Conservation (phyloP, 1,139 yeast genomes). For the Debaryomyces nepalensis region DNA sequence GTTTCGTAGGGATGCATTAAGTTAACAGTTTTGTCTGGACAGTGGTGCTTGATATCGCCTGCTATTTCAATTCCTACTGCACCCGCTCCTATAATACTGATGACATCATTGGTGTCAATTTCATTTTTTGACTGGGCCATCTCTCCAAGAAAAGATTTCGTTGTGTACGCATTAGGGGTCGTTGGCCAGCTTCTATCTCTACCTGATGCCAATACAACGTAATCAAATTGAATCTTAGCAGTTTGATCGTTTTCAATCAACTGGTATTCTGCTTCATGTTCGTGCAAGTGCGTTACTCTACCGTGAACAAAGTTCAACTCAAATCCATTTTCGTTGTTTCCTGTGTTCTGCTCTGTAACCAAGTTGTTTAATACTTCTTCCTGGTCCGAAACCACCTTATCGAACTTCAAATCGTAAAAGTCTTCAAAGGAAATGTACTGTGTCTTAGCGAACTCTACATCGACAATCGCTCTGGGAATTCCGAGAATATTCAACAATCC, state of each 20-base stretch:
- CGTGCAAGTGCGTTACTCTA: constrained; percentile 27
- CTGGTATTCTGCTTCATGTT: constrained; percentile 22
- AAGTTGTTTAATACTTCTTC: constrained; percentile 9
- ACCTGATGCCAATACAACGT: constrained; percentile 48
- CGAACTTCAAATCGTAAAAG: constrained; percentile 29
- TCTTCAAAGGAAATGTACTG: constrained; percentile 37
- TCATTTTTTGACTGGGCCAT: constrained; percentile 30
- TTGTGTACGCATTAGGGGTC: constrained; percentile 41
- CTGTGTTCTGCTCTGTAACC: neutral
- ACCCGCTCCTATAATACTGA: constrained; percentile 44
- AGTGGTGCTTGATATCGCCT: constrained; percentile 37
- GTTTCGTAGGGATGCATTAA: constrained; percentile 37
- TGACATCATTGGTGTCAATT: constrained; percentile 21
- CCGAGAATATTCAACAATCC: constrained; percentile 52
- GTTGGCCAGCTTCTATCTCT: constrained; percentile 52
- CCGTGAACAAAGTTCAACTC: constrained; percentile 38
- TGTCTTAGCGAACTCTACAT: constrained; percentile 43
- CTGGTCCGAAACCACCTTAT: constrained; percentile 26
- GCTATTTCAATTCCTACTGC: constrained; percentile 49
- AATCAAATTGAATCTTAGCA: constrained; percentile 39
- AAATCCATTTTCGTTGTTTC: constrained; percentile 19
- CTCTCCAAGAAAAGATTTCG: constrained; percentile 28
- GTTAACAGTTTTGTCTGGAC: constrained; percentile 31
- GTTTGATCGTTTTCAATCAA: constrained; percentile 18
- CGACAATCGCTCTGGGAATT: constrained; percentile 46